Evolutionary conservation across 495 filamentous ascomycete species (phyloP).

Genomic region (Daldinia caldariorum): DNA sequence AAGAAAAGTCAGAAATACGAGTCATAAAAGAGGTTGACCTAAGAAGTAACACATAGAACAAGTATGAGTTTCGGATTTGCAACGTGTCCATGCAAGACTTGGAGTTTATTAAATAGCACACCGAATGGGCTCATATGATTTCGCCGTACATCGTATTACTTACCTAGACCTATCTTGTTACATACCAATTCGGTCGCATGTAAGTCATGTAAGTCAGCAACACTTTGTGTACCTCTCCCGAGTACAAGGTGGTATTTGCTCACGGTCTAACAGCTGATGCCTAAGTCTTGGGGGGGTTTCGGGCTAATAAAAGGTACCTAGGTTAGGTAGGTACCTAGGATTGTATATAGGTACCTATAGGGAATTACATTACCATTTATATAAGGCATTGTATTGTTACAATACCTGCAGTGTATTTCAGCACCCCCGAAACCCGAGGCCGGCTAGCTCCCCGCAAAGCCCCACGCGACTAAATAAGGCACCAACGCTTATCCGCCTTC

Average conservation of each 20-base stretch:
- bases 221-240: neutral
- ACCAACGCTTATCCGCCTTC: constrained; percentile 31
- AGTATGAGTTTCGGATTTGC: constrained; percentile 16
- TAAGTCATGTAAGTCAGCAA: neutral
- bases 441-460: constrained; percentile 23
- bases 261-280: neutral
- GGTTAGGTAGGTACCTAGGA: too few species aligned
- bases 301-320: too few species aligned
- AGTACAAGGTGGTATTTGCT: neutral
- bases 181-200: neutral
- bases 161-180: neutral
- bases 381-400: too few species aligned
- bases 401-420: neutral
- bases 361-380: too few species aligned
- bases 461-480: constrained; percentile 41
- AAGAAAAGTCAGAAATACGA: constrained; percentile 6
- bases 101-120: neutral
- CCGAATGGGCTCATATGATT: neutral
- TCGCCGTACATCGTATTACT: neutral
- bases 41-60: neutral
- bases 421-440: constrained; percentile 18
- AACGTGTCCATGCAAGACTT: constrained; percentile 26
- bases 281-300: neutral
- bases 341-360: too few species aligned
- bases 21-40: constrained; percentile 6